Percentiles rank a stretch among this genome's conserved stretches.
Conservation (phyloP, 345 rosid species). For the Eucalyptus pumila region DNA sequence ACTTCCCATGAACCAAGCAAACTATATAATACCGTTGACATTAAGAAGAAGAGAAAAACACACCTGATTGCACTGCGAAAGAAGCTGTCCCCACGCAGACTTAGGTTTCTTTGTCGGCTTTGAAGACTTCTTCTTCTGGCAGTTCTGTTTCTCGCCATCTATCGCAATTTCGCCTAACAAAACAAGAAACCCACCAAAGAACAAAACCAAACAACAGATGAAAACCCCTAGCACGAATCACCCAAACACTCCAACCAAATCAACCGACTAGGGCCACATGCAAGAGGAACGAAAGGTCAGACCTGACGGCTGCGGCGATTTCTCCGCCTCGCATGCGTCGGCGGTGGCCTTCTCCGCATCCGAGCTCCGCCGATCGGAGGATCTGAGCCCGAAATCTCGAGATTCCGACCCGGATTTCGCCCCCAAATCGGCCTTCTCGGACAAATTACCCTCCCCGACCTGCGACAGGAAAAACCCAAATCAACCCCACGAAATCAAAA, state of each 20-base stretch:
- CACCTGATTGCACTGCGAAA: slow-evolving; percentile 82
- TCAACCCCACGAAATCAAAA: background rate
- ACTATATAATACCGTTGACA: background rate
- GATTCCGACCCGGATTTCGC: slow-evolving; percentile 37
- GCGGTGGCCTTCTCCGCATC: slow-evolving; percentile 35
- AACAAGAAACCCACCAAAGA: background rate
- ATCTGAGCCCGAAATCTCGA: slow-evolving; percentile 41
- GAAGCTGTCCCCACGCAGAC: slow-evolving; percentile 83
- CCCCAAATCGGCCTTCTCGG: slow-evolving; percentile 16
- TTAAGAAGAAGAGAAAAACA: background rate
- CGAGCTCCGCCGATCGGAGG: slow-evolving; percentile 49
- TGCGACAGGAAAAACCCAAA: background rate
- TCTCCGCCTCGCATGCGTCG: slow-evolving; percentile 34
- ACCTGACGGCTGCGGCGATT: slow-evolving; percentile 23
- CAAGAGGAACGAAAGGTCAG: background rate
- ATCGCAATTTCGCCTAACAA: slow-evolving; percentile 26
- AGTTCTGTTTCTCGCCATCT: slow-evolving; percentile 31
- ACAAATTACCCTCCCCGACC: slow-evolving; percentile 6
- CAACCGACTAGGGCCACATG: background rate
- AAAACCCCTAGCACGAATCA: background rate
- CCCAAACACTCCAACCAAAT: background rate
- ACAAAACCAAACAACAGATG: background rate
- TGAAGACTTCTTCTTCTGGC: slow-evolving; percentile 26
- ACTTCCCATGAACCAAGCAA: background rate
- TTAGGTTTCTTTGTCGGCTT: slow-evolving; percentile 28